phyloP scores from a whole-genome alignment of 2,329 filamentous ascomycete species.

The Penicillium sp. region DNA sequence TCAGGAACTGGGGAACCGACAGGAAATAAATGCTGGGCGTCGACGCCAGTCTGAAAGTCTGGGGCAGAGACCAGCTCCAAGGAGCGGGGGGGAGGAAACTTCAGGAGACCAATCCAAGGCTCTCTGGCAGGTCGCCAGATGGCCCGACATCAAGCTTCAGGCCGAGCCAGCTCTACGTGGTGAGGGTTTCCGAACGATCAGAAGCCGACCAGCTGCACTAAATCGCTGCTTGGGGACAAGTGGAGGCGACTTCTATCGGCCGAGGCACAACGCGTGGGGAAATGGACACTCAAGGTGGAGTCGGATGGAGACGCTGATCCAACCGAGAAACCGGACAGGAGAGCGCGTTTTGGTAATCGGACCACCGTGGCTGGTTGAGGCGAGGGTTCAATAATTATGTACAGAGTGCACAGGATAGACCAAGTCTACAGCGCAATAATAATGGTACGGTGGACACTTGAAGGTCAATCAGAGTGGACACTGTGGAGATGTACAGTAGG shows the following conservation, averaged over 20 bases:
- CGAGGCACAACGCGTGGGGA: slow-evolving; percentile 26
- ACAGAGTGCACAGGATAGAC: slow-evolving; percentile 6
- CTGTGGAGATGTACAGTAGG: no score
- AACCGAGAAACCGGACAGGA: no score
- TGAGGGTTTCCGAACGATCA: slow-evolving; percentile 13
- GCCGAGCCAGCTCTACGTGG: no score
- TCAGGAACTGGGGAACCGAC: background rate
- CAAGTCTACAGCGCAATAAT: background rate
- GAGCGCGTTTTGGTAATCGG: slow-evolving; percentile 12
- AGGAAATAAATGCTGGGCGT: no score
- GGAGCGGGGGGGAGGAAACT: no score
- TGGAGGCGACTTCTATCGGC: slow-evolving; percentile 21
- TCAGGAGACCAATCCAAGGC: no score
- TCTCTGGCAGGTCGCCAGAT: no score
- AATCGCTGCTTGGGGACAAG: no score
- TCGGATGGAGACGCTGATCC: background rate
- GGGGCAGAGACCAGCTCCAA: background rate
- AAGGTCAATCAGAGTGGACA: no score
- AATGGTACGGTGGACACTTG: background rate
- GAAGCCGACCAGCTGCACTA: slow-evolving; percentile 24
- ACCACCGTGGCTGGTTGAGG: slow-evolving; percentile 15
- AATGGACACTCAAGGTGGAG: slow-evolving; percentile 2
- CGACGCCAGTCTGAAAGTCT: no score
- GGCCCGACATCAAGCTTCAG: no score
- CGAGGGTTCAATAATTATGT: background rate